Base-by-base conservation (phyloP, 2,329 filamentous ascomycete genomes). In the Talaromyces sp. region DNA sequence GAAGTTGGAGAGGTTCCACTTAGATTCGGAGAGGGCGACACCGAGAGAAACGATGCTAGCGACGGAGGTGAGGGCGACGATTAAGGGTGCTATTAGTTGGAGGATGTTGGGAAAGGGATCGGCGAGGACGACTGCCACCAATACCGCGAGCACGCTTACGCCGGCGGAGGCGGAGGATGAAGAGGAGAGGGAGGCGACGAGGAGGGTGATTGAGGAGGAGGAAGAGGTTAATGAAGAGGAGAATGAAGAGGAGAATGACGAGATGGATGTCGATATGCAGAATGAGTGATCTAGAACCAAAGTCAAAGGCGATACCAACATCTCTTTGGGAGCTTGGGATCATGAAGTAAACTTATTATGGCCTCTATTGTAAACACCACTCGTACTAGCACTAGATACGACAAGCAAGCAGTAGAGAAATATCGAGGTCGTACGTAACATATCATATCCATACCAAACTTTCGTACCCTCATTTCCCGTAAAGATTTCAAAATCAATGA, bases 21-120 rank as follows among this genome's bases (percentile, higher is more conserved):
- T 75, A 38, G 71, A 74, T 66, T 43, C 70, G 13, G 68, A 67
- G 5, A 65, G 45, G 2, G 70, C 69, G 25, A 67, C 66, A 10
- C 62, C 68, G 38, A 67, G 69, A 66, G 73, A 75, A 65, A 67
- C 76, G 64, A 65, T 69, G 58, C 65, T 78, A 59, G 75, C 76
- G 49, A 75, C 76, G 29, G 78, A 80, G 66, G 68, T 80, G 22
- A 65, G 78, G 60, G 69, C 73, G 31, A 71, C 70, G 49, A 73
- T 79, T 51, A 77, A 75, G 64, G 71, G 72, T 13, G 70, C 74
- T 54, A 68, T 72, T 15, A 61, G 67, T 49, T 77, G 75, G 75
- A 61, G 53, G 68, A 74, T 15, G 51, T 10, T 56, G 29, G 47
- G 31, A 29, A 36, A 59, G 64, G 72, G 59, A 72, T 71, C 0